A percentile compares a stretch with the other conserved stretches of the same genome.
phyloP scores from a whole-genome alignment of 495 filamentous ascomycete species.

The Penicillium bovifimosum region DNA sequence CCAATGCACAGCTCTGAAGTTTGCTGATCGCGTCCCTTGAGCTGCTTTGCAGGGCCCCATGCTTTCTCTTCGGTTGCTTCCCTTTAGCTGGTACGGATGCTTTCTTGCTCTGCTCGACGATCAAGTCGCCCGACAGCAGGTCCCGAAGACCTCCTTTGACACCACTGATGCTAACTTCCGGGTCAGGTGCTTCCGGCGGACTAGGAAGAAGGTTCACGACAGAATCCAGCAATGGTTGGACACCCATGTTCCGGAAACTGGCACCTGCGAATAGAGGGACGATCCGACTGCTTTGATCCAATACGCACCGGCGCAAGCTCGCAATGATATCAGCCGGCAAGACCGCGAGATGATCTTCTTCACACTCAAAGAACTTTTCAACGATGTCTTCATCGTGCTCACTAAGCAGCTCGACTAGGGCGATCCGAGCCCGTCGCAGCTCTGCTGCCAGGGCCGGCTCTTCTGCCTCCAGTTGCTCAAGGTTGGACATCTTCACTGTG shows the following conservation, averaged over 20 bases:
- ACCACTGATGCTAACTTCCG: slow-evolving; percentile 64
- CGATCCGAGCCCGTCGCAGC: slow-evolving; percentile 66
- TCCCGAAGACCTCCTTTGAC: slow-evolving; percentile 46
- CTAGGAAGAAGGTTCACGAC: slow-evolving; percentile 81
- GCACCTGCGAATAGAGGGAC: slow-evolving; percentile 89
- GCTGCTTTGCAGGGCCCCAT: slow-evolving; percentile 25
- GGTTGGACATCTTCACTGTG: slow-evolving; percentile 43
- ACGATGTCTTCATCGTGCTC: slow-evolving; percentile 84
- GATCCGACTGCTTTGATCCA: slow-evolving; percentile 50
- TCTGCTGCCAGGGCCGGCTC: slow-evolving; percentile 59
- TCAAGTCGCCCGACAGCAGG: slow-evolving; percentile 48
- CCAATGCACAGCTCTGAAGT: slow-evolving; percentile 72
- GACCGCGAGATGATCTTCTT: slow-evolving; percentile 66
- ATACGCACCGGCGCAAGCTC: slow-evolving; percentile 67
- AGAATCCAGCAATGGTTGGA: slow-evolving; percentile 87
- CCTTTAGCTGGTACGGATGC: slow-evolving; percentile 30
- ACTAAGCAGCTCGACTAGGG: slow-evolving; percentile 75
- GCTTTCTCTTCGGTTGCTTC: slow-evolving; percentile 37
- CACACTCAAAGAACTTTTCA: slow-evolving; percentile 71
- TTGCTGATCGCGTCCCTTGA: slow-evolving; percentile 56
- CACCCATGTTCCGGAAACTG: slow-evolving; percentile 89
- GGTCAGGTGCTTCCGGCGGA: slow-evolving; percentile 70
- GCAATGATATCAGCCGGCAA: slow-evolving; percentile 58
- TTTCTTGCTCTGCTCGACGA: slow-evolving; percentile 36
- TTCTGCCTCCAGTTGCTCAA: slow-evolving; percentile 47